A percentile compares a stretch with the other conserved stretches of the same genome.
Conservation (phyloP, 1,139 yeast species). For the Sugiyamaella castrensis region DNA sequence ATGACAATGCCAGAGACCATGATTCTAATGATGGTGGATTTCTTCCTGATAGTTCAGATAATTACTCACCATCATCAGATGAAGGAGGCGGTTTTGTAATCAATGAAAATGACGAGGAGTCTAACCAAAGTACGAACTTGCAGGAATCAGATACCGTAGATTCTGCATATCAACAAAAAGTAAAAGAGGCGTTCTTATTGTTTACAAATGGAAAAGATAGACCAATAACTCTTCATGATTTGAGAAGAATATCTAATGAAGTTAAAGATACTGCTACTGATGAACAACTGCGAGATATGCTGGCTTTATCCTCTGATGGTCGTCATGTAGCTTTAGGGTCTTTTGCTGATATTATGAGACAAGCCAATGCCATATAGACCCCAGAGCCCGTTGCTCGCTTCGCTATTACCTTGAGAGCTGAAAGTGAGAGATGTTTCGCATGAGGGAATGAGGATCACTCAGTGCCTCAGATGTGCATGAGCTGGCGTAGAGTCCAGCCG, state of each 20-base stretch:
- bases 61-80: constrained; percentile 2
- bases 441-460: too few relatives aligned
- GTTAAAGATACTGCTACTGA: constrained; percentile 34
- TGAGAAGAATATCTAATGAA: constrained; percentile 27
- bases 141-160: neutral
- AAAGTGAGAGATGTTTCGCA: too few relatives aligned
- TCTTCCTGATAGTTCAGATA: constrained; percentile 1
- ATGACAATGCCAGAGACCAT: constrained; percentile 8
- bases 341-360: constrained; percentile 26
- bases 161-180: neutral
- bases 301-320: constrained; percentile 27
- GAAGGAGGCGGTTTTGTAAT: constrained; percentile 10
- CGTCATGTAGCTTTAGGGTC: constrained; percentile 22
- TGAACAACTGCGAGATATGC: constrained; percentile 36
- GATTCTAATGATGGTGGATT: constrained; percentile 11
- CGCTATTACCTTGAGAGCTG: neutral
- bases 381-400: neutral
- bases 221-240: constrained; percentile 28
- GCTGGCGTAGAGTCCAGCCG: constrained; percentile 8
- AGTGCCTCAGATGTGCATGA: too few relatives aligned
- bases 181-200: constrained; percentile 27
- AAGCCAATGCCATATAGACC: constrained; percentile 17
- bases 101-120: constrained; percentile 13
- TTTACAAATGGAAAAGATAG: constrained; percentile 26
- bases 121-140: constrained; percentile 8